Percentiles rank a stretch among this genome's conserved stretches.
Conservation (phyloP, 177 flowering plant genomes). For the Vitis hybrid region DNA sequence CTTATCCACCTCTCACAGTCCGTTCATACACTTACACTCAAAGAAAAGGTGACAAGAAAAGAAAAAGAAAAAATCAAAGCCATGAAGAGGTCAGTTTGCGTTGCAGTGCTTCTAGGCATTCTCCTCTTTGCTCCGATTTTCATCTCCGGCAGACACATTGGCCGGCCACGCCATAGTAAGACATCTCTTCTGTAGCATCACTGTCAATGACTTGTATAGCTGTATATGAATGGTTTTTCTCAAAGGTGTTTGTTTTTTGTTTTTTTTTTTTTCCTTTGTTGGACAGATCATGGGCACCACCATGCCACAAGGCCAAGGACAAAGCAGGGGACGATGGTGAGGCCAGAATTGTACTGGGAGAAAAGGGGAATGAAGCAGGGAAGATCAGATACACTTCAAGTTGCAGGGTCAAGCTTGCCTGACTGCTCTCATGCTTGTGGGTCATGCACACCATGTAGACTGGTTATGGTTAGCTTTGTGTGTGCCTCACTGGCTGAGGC, state of each 20-base stretch:
- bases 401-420: conserved; percentile 90
- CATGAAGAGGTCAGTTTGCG: conserved; percentile 27
- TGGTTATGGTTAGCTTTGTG: conserved; percentile 87
- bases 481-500: conserved; percentile 78
- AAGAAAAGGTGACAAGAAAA: neutral
- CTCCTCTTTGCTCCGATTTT: conserved; percentile 31
- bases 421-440: conserved; percentile 95
- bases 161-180: conserved; percentile 33
- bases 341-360: conserved; percentile 24
- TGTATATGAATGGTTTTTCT: neutral
- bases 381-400: conserved; percentile 47
- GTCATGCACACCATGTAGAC: conserved; percentile 81
- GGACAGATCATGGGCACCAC: conserved; percentile 39
- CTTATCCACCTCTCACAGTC: conserved; percentile 1
- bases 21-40: neutral
- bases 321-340: neutral
- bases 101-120: conserved; percentile 18
- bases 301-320: conserved; percentile 9
- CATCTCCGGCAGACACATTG: conserved; percentile 34
- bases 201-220: too few relatives aligned
- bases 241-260: neutral
- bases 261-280: neutral
- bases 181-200: neutral
- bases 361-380: conserved; percentile 18
- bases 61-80: neutral